Evolutionary conservation across 306 rosid genomes (phyloP).

Genomic region (Acacia acuminata): DNA sequence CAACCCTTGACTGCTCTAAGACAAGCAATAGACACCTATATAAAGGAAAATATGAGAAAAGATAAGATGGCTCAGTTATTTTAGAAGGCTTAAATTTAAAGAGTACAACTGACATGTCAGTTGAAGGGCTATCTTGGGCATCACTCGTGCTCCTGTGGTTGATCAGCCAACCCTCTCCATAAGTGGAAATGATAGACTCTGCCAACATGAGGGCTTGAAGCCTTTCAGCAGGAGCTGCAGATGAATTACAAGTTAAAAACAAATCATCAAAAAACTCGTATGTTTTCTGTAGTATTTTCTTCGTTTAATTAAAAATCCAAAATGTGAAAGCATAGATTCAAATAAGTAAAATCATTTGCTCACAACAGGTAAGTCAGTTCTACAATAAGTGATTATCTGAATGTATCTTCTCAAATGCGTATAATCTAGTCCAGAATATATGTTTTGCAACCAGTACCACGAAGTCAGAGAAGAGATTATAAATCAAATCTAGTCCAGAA

Average conservation of each 20-base stretch:
- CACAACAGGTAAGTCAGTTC: background rate
- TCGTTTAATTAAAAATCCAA: background rate
- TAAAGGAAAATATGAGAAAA: slow-evolving; percentile 29
- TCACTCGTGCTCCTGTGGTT: slow-evolving; percentile 50
- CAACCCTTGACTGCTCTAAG: slow-evolving; percentile 92
- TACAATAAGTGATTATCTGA: background rate
- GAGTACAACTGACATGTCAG: slow-evolving; percentile 59
- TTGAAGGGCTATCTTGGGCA: slow-evolving; percentile 53
- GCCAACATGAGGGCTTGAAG: slow-evolving; percentile 89
- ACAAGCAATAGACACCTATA: slow-evolving; percentile 89
- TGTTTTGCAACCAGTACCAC: no score
- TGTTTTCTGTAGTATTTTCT: slow-evolving; percentile 17
- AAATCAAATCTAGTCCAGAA: no score
- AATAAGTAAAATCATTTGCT: background rate
- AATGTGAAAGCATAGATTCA: background rate
- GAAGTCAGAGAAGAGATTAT: no score
- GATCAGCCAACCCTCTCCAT: slow-evolving; percentile 77
- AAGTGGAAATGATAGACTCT: slow-evolving; percentile 67
- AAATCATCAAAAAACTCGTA: background rate
- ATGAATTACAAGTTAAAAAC: slow-evolving; percentile 33
- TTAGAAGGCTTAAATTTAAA: slow-evolving; percentile 11
- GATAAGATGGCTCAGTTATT: slow-evolving; percentile 13
- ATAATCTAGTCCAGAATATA: background rate
- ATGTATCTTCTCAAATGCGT: slow-evolving; percentile 13
- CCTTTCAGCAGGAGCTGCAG: slow-evolving; percentile 80